Evolutionary conservation across 75 land plant genomes (phyloP), one percentile per base, ranked within the genome.

Genomic region (Cupressus sempervirens): DNA sequence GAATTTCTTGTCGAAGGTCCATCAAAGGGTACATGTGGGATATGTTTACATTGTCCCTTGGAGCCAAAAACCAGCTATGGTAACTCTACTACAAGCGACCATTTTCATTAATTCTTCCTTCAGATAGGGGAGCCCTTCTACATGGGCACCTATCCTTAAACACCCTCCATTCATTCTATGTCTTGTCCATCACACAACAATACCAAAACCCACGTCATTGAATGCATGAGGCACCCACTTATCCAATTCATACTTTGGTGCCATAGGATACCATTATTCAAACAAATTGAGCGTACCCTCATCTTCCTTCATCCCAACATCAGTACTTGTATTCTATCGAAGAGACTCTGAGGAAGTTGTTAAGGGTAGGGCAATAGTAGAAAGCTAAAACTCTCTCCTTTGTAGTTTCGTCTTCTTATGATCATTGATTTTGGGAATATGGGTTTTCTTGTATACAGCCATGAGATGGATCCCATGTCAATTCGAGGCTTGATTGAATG

Each of bases 11-110:
- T 93, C 89, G 52, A 84, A 26, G 84, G 83, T 16, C 86, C 89
- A 46, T 89, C 89, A 3, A 65, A 72, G 6, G 90, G 90, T 18
- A 89, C 90, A 70, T 93, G 93, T 32, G 94, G 94, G 50, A 93
- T 92, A 14, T 20, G 32, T 41, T 91, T 88, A 74, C 94, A 93
- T 32, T 82, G 76, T 12, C 94, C 94, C 62, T 72, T 45, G 41
- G 90, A 87, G 70, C 84, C 88, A 80, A 93, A 93, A 50, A 88
- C 94, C 94, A 93, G 26, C 94, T 93, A 87, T 93, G 94, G 87
- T 93, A 93, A 35, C 90, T 89, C 83, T 92, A 93, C 65, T 92
- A 91, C 82, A 93, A 84, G 38, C 88, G 82, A 23, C 94, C 94
- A 43, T 86, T 53, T 56, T 36, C 88, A 68, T 82, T 88, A 43